Evolutionary conservation across 257 asterid species (phyloP).

Genomic region (Primulina eburnea): DNA sequence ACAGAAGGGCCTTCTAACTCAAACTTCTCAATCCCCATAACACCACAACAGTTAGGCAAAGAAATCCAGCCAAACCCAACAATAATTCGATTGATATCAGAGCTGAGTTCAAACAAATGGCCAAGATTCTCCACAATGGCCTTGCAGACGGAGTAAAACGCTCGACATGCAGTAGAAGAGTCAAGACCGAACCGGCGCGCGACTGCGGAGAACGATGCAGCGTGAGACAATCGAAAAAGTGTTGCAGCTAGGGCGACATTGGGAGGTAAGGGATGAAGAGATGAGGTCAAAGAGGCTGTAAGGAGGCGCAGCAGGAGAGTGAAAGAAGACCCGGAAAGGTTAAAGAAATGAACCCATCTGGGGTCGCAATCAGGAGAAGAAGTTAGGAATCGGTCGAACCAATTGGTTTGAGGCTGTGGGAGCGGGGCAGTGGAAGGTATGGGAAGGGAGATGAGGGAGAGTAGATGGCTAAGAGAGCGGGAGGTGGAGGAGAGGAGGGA

Average conservation of each 20-base stretch:
- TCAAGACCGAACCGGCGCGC: slow-evolving; percentile 63
- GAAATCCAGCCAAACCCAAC: slow-evolving; percentile 93
- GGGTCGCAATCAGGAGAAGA: slow-evolving; percentile 55
- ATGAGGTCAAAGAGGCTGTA: slow-evolving; percentile 51
- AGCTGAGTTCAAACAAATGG: slow-evolving; percentile 73
- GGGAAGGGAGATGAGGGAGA: slow-evolving; percentile 50
- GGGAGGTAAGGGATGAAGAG: slow-evolving; percentile 55
- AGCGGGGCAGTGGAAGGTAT: slow-evolving; percentile 30
- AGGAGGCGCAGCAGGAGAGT: slow-evolving; percentile 80
- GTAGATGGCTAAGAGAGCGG: slow-evolving; percentile 48
- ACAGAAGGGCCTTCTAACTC: slow-evolving; percentile 41
- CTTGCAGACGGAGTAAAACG: slow-evolving; percentile 67
- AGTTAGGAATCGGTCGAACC: slow-evolving; percentile 61
- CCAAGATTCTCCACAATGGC: slow-evolving; percentile 70
- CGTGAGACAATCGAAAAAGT: slow-evolving; percentile 67
- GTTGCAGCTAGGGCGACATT: slow-evolving; percentile 65
- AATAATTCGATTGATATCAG: slow-evolving; percentile 63
- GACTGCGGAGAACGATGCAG: slow-evolving; percentile 59
- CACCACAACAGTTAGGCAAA: slow-evolving; percentile 85
- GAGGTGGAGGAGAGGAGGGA: slow-evolving; percentile 73
- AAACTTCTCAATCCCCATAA: slow-evolving; percentile 69
- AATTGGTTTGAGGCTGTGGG: slow-evolving; percentile 35
- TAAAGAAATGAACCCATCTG: slow-evolving; percentile 72
- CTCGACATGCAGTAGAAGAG: slow-evolving; percentile 58
- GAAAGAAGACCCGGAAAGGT: slow-evolving; percentile 64